A percentile compares a stretch with the other conserved stretches of the same genome.
Conservation (phyloP, 2,329 filamentous ascomycete species). For the Sarocladium brachiariae region DNA sequence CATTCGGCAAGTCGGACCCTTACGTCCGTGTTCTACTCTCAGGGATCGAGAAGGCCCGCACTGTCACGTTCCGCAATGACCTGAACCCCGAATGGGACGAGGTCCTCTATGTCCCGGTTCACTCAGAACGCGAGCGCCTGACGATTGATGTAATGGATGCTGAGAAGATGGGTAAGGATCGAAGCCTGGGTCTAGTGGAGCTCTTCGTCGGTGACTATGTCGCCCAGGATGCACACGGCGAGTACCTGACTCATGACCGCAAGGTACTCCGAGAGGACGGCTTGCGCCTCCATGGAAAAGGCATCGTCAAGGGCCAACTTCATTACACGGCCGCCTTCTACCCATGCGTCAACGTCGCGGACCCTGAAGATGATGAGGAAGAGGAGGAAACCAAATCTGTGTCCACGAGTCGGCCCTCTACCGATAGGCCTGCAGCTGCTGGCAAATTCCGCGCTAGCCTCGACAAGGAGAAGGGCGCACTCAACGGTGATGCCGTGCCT, state of each 20-base stretch:
- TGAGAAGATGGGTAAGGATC: constrained; percentile 85
- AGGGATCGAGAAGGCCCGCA: constrained; percentile 82
- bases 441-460: constrained; percentile 37
- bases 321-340: constrained; percentile 85
- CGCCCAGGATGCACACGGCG: constrained; percentile 67
- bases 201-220: constrained; percentile 74
- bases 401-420: constrained; percentile 12
- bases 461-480: constrained; percentile 24
- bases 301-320: constrained; percentile 69
- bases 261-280: constrained; percentile 61
- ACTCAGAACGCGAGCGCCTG: constrained; percentile 75
- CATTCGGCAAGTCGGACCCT: constrained; percentile 93
- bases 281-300: constrained; percentile 68
- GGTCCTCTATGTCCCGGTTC: constrained; percentile 87
- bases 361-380: constrained; percentile 73
- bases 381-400: constrained; percentile 9
- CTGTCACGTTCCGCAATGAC: constrained; percentile 94
- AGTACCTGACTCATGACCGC: constrained; percentile 71
- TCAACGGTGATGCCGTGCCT: constrained; percentile 11
- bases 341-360: constrained; percentile 77
- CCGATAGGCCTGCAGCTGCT: constrained; percentile 27
- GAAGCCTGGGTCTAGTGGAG: constrained; percentile 76
- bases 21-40: constrained; percentile 86
- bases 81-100: constrained; percentile 95
- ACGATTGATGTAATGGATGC: constrained; percentile 94